phyloP scores from a whole-genome alignment of 2,329 filamentous ascomycete species.

The Penicillium decumbens region DNA sequence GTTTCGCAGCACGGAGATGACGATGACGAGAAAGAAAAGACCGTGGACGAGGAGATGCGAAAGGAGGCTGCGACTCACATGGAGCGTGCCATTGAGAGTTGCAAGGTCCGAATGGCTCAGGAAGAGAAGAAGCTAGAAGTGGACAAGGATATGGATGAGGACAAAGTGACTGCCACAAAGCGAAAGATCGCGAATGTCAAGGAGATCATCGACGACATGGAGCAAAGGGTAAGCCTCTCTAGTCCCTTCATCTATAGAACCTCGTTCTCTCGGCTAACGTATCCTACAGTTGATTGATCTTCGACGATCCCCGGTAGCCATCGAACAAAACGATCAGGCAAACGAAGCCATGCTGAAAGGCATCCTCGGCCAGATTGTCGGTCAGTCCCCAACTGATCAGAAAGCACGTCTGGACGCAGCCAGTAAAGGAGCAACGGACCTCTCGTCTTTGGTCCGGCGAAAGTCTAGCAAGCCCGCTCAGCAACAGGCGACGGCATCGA shows the following conservation, averaged over 20 bases:
- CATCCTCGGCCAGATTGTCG: slow-evolving; percentile 55
- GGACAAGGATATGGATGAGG: slow-evolving; percentile 38
- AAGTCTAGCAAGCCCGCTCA: slow-evolving; percentile 36
- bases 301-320: slow-evolving; percentile 49
- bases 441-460: slow-evolving; percentile 55
- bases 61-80: slow-evolving; percentile 57
- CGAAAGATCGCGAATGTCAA: slow-evolving; percentile 55
- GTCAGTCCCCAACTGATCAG: slow-evolving; percentile 51
- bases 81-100: slow-evolving; percentile 57
- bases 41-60: slow-evolving; percentile 52
- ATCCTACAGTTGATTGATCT: slow-evolving; percentile 52
- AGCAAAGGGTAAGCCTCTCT: slow-evolving; percentile 47
- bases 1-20: slow-evolving; percentile 52
- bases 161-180: slow-evolving; percentile 38
- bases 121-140: slow-evolving; percentile 47
- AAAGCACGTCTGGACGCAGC: slow-evolving; percentile 53
- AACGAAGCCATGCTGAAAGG: slow-evolving; percentile 49
- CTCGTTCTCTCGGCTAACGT: slow-evolving; percentile 6
- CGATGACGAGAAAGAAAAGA: slow-evolving; percentile 37
- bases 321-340: slow-evolving; percentile 37
- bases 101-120: slow-evolving; percentile 51
- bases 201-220: slow-evolving; percentile 59
- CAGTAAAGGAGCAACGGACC: slow-evolving; percentile 54
- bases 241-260: background rate
- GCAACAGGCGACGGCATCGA: slow-evolving; percentile 14